Evolutionary conservation across 2,329 filamentous ascomycete species (phyloP), one percentile per base, ranked within the genome.

Genomic region (Cercospora sesami): DNA sequence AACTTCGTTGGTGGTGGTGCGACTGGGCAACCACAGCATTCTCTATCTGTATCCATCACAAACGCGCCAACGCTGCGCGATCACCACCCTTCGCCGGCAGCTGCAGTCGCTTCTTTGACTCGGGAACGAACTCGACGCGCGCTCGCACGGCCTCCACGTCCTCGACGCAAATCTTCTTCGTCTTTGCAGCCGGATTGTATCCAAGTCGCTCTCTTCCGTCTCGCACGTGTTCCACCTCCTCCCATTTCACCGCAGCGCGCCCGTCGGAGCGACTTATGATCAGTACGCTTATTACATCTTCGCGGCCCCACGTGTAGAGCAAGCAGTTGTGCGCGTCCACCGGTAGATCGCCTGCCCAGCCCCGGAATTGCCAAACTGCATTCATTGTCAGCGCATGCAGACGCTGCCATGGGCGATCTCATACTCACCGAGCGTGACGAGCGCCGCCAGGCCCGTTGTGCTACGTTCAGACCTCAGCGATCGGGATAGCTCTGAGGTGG

Each of bases 201-300:
- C 72, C 73, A 53, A 76, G 66, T 31, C 74, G 63, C 42, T 76
- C 73, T 57, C 73, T 57, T 5, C 74, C 74, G 60, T 76, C 74
- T 33, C 73, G 65, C 31, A 74, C 61, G 51, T 75, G 48, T 66
- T 71, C 48, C 1, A 75, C 68, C 18, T 74, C 71, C 42, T 65
- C 60, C 67, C 71, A 73, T 3, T 64, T 51, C 31, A 71, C 66
- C 6, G 73, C 73, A 10, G 68, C 36, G 51, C 68, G 65, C 30
- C 68, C 71, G 39, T 76, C 74, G 4, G 73, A 73, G 10, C 74
- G 73, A 14, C 63, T 16, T 9, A 75, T 65, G 1, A 75, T 51
- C 2, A 73, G 5, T 10, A 71, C 69, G 58, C 60, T 69, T 12
- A 65, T 63, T n/a, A 61, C 45, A 4, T 68, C 72, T n/a, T 70